phyloP scores from a whole-genome alignment of 1,284 basidiomycete genomes.

The Tylopilus orsonianus region DNA sequence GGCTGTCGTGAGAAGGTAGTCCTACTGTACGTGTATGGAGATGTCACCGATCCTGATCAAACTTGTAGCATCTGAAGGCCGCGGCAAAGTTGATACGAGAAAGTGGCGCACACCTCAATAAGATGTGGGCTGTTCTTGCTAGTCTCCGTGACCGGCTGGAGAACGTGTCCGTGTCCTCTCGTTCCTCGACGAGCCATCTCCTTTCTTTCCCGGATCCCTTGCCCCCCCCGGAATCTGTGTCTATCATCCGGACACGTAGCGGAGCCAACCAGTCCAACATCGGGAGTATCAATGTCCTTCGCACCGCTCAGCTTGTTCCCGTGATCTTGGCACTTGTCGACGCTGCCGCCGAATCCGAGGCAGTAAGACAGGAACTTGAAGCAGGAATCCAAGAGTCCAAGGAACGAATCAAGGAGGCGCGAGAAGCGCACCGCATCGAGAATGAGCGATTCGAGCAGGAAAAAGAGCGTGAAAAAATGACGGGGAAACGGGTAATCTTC shows the following conservation, averaged over 20 bases:
- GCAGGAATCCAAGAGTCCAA: constrained; percentile 51
- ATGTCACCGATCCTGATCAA: constrained; percentile 1
- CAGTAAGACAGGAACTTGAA: constrained; percentile 59
- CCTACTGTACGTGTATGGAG: constrained; percentile 24
- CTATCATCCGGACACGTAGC: constrained; percentile 32
- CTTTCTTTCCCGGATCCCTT: constrained; percentile 54
- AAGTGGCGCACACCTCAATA: constrained; percentile 54
- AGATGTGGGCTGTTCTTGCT: constrained; percentile 58
- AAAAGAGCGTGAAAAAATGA: constrained; percentile 32
- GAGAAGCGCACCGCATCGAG: constrained; percentile 46
- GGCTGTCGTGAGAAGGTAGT: constrained; percentile 41
- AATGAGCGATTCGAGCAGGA: constrained; percentile 47
- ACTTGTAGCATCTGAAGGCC: constrained; percentile 42
- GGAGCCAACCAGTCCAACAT: constrained; percentile 37
- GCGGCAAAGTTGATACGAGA: constrained; percentile 52
- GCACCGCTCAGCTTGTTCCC: constrained; percentile 64
- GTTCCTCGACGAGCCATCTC: constrained; percentile 18
- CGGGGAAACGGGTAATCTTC: constrained; percentile 38
- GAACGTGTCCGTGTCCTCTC: constrained; percentile 19
- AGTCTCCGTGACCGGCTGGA: constrained; percentile 43
- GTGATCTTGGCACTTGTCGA: constrained; percentile 60
- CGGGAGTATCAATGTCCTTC: constrained; percentile 43
- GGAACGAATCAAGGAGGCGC: constrained; percentile 48
- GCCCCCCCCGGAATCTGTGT: constrained; percentile 42
- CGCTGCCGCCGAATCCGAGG: constrained; percentile 43